Evolutionary conservation across 345 rosid species (phyloP), one percentile per base, ranked within the genome.

Genomic region (Lumnitzera littorea): DNA sequence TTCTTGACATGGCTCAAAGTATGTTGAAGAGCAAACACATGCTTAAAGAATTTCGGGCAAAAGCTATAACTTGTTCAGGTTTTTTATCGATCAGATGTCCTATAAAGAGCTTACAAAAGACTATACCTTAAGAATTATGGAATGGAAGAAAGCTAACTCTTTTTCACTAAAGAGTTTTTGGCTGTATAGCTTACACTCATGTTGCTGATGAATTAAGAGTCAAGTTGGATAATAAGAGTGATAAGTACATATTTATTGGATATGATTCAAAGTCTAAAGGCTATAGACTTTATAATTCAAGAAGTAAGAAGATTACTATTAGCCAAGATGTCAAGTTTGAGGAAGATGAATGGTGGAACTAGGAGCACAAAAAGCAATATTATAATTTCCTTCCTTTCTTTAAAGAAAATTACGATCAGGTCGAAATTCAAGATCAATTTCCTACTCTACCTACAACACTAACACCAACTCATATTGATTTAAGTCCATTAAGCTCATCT

Each of bases 1-100:
- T 57, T 15, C 15, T 65, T 3, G 61, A 20, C 13, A 69, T 63
- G 68, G 53, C 49, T 7, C 46, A 50, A 48, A 51, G 56, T 15
- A 4, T 69, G 41, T 13, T 69, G 43, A 56, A 69, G 5, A 43
- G 9, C 9, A 51, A 52, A 13, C n/a, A 47, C 2, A 3, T 52
- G 24, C 66, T 51, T 6, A 15, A 48, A 12, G 15, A 29, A 10
- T 55, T 24, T 16, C 25, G 43, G 61, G 54, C 15, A 46, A 61
- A 67, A 49, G 55, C 15, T n/a, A 15, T 67, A 10, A 8, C 29
- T 3, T 16, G 23, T 3, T 10, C 23, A 16, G 0, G 52, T 14
- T 53, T 59, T 53, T 13, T 59, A 1, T 46, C 51, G 7, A 56
- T n/a, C 25, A 13, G 53, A 49, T 11, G 50, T 17, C 71, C 29